Evolutionary conservation across 129 eudicot genomes (phyloP).

Genomic region (Calendula officinalis): DNA sequence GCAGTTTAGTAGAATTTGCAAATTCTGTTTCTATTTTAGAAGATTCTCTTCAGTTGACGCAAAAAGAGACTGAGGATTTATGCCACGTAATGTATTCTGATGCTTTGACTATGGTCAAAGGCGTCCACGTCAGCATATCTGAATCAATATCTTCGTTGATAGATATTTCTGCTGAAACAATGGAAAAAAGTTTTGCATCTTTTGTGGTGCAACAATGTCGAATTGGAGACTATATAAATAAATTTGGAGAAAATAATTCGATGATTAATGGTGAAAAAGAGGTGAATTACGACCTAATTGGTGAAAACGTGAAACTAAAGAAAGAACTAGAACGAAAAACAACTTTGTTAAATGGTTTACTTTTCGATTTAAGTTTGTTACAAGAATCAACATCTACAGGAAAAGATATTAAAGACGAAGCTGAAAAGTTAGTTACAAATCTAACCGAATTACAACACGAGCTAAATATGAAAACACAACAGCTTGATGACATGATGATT

Average conservation of each 20-base stretch:
- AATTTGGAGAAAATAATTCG: conserved; percentile 13
- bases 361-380: conserved; percentile 77
- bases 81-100: conserved; percentile 46
- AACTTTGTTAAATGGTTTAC: conserved; percentile 59
- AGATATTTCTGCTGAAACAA: conserved; percentile 42
- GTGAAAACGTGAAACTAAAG: conserved; percentile 45
- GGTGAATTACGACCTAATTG: conserved; percentile 23
- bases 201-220: conserved; percentile 57
- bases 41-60: conserved; percentile 49
- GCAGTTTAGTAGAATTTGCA: conserved; percentile 33
- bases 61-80: conserved; percentile 49
- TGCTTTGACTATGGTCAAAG: conserved; percentile 42
- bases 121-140: conserved; percentile 28
- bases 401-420: conserved; percentile 66
- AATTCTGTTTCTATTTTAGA: conserved; percentile 43
- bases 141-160: conserved; percentile 53
- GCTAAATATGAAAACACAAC: conserved; percentile 47
- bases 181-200: conserved; percentile 45
- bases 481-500: conserved; percentile 46
- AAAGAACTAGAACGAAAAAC: conserved; percentile 60
- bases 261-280: conserved; percentile 23
- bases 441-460: conserved; percentile 52
- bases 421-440: conserved; percentile 47
- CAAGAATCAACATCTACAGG: conserved; percentile 77
- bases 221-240: conserved; percentile 32